Base-by-base conservation (phyloP, 768 basidiomycete genomes). In the Mycena indigotica region DNA sequence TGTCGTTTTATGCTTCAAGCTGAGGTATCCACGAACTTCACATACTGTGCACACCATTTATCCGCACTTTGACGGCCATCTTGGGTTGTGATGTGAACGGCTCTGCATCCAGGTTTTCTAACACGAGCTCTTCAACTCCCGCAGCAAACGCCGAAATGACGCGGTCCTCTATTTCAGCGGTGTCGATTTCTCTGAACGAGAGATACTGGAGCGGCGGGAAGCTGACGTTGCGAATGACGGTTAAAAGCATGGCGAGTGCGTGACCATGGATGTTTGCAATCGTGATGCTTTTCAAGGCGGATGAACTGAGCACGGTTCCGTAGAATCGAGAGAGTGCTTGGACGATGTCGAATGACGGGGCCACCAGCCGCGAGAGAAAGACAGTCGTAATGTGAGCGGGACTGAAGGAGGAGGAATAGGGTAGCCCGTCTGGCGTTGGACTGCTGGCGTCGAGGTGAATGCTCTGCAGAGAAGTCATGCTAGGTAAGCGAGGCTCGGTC, bases 241-340 rank as follows among this genome's bases (percentile, higher is more conserved):
- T 44, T 32, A 62, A 45, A 2, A 62, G 56, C 60, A 62, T 62
- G 4, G 48, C 50, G 1, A 62, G 60, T 21, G 60, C 60, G 50
- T 57, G 56, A 8, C 50, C 60, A 3, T 45, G 40, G 23, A 62
- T 62, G 23, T 62, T 56, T 41, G 30, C 49, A 19, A 62, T 58
- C 5, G 40, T 3, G 39, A 62, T 30, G 19, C 1, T 1, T 38
- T 38, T 49, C 1, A 62, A 53, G 5, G 28, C 40, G 12, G 56
- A 56, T 38, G 49, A 52, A 28, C 39, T 17, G 19, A 62, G 60
- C 1, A 56, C 60, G 19, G 53, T 51, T 38, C 56, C 56, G 53
- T 46, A 62, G 25, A 62, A 24, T 40, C 49, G 60, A 28, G 60
- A 57, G 32, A 62, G 60, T 39, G 60, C 60, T 39, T 62, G 60